These are phyloP conservation scores for Naganishia albida DNA, from an alignment of 1,284 basidiomycete species.

Conservation along the genomic window DNA sequence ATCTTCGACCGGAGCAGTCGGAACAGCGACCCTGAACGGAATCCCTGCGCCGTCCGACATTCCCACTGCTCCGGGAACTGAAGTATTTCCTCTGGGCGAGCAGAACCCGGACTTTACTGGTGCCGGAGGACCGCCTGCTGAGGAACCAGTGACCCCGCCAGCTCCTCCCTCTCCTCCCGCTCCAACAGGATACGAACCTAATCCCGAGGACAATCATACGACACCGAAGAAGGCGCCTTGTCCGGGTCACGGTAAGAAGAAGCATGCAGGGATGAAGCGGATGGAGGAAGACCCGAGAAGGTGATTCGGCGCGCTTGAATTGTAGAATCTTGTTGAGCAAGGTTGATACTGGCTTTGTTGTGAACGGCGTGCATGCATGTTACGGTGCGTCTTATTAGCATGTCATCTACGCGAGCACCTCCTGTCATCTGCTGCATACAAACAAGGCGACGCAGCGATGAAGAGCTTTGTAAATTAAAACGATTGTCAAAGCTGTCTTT, in stretches of 20 bases:
- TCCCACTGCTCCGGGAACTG: not conserved
- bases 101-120: not conserved
- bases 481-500: too few relatives aligned
- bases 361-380: too few relatives aligned
- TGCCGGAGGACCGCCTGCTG: not conserved
- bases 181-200: not conserved
- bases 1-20: too few relatives aligned
- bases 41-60: not conserved
- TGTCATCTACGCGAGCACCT: too few relatives aligned
- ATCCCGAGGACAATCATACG: not conserved
- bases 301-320: not conserved
- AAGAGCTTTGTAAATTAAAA: too few relatives aligned
- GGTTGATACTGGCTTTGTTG: not conserved
- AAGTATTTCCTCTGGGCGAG: not conserved
- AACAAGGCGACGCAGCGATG: too few relatives aligned
- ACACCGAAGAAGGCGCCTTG: not conserved
- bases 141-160: not conserved
- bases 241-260: not conserved
- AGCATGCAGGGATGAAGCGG: constrained; percentile 1
- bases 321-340: not conserved
- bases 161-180: not conserved
- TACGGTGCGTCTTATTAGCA: too few relatives aligned
- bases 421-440: too few relatives aligned
- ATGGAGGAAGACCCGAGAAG: not conserved
- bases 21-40: not conserved